Conservation (phyloP, 2,329 filamentous ascomycete genomes). For the Scedosporium dehoogii region DNA sequence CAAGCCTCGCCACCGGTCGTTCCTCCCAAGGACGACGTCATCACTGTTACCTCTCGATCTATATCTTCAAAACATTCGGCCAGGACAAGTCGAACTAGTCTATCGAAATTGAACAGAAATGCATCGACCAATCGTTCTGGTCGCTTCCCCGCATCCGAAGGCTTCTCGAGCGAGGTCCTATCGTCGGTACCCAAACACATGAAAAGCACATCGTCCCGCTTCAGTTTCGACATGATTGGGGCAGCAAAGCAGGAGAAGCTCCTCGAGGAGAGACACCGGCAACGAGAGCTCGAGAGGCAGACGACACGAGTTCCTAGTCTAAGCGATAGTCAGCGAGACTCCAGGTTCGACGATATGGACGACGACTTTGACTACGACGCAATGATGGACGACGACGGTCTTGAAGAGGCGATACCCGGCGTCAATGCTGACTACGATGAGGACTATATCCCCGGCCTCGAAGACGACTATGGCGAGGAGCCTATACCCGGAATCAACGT, state of each 20-base stretch:
- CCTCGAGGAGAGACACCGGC: conserved; percentile 62
- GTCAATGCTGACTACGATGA: conserved; percentile 38
- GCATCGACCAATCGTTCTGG: conserved; percentile 32
- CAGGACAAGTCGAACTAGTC: background rate
- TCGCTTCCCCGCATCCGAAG: conserved; percentile 40
- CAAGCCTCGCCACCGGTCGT: conserved; percentile 5
- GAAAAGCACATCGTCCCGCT: conserved; percentile 69
- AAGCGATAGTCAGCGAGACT: conserved; percentile 27
- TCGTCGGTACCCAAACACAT: conserved; percentile 51
- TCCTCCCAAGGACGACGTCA: conserved; percentile 5
- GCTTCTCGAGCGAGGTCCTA: conserved; percentile 33
- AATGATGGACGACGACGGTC: conserved; percentile 54
- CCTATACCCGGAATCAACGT: conserved; percentile 10
- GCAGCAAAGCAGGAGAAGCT: conserved; percentile 58
- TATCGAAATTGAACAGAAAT: background rate
- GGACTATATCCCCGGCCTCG: conserved; percentile 25
- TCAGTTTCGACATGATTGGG: conserved; percentile 73
- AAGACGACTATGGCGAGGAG: conserved; percentile 15
- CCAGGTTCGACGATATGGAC: conserved; percentile 51
- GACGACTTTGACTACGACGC: conserved; percentile 55
- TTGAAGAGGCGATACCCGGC: conserved; percentile 58
- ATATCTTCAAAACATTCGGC: background rate
- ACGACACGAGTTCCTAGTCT: conserved; percentile 25
- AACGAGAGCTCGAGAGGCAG: conserved; percentile 54
- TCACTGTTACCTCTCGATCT: background rate